Evolutionary conservation across 352 stramenopile species (phyloP).

Genomic region (Globisporangium okanoganense): DNA sequence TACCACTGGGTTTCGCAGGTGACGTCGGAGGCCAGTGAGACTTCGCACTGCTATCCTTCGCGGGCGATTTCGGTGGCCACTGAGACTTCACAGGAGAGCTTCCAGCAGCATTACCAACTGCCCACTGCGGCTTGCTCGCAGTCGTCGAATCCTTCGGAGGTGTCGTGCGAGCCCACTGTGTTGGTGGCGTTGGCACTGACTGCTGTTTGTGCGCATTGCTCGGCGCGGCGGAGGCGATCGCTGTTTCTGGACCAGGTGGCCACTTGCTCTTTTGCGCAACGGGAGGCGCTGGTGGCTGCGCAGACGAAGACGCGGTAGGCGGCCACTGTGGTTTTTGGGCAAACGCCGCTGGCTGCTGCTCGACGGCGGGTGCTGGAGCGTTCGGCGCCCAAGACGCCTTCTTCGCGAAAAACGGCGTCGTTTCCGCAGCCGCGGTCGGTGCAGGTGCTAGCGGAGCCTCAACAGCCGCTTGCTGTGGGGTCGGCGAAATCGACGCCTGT

Average conservation of each 20-base stretch:
- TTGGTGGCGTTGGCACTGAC: slow-evolving; percentile 1
- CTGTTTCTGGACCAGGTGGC: slow-evolving; percentile 6
- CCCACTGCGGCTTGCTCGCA: slow-evolving; percentile 55
- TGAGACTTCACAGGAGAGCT: slow-evolving; percentile 22
- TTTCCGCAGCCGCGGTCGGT: not conserved
- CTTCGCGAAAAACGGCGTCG: slow-evolving; percentile 18
- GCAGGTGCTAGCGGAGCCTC: slow-evolving; percentile 6
- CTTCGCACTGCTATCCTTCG: slow-evolving; percentile 19
- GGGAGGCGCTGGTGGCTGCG: not conserved
- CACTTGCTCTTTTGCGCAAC: slow-evolving; percentile 13
- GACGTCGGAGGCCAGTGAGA: slow-evolving; percentile 21
- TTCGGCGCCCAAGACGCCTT: slow-evolving; percentile 10
- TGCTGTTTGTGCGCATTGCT: not conserved
- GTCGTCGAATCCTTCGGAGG: slow-evolving; percentile 15
- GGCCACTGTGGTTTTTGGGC: slow-evolving; percentile 19
- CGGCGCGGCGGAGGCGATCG: not conserved
- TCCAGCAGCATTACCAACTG: slow-evolving; percentile 15
- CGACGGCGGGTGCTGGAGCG: not conserved
- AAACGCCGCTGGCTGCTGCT: slow-evolving; percentile 1
- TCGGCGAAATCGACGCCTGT: slow-evolving; percentile 33
- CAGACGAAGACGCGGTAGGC: slow-evolving; percentile 1
- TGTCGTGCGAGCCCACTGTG: slow-evolving; percentile 8
- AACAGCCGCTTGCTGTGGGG: not conserved
- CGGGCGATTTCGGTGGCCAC: slow-evolving; percentile 20
- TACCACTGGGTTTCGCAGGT: slow-evolving; percentile 5